A percentile compares a stretch with the other conserved stretches of the same genome.
Evolutionary conservation across 495 filamentous ascomycete species (phyloP).

Genomic region (Aspergillus conjunctus): DNA sequence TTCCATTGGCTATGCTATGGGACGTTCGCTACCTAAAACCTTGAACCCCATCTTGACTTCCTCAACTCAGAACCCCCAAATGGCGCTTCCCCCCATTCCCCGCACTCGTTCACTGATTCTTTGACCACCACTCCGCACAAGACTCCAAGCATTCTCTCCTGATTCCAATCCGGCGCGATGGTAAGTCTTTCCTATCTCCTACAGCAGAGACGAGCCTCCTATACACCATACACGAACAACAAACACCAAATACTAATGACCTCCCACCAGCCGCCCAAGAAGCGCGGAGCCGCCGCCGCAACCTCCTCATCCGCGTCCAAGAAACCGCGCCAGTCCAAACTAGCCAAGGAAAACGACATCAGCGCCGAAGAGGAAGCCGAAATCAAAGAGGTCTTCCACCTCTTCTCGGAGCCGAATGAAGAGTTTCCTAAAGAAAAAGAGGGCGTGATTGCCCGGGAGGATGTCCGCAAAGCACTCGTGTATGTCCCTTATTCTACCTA

Average conservation of each 20-base stretch:
- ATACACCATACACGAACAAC: background rate
- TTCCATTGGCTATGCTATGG: too few relatives aligned
- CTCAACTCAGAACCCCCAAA: background rate
- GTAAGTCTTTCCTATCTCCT: slow-evolving; percentile 3
- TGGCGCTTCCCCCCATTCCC: slow-evolving; percentile 3
- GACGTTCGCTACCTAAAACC: too few relatives aligned
- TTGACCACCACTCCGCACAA: slow-evolving; percentile 7
- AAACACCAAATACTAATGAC: background rate
- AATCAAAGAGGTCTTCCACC: slow-evolving; percentile 83
- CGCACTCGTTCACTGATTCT: slow-evolving; percentile 10
- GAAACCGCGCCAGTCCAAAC: slow-evolving; percentile 69
- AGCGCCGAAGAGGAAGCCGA: slow-evolving; percentile 80
- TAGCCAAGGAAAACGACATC: slow-evolving; percentile 86
- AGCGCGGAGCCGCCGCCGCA: slow-evolving; percentile 34
- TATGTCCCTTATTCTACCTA: slow-evolving; percentile 41
- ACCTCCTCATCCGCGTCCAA: slow-evolving; percentile 38
- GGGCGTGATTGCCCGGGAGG: slow-evolving; percentile 71
- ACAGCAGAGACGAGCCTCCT: too few relatives aligned
- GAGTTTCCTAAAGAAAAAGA: slow-evolving; percentile 68
- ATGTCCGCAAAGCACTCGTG: slow-evolving; percentile 83
- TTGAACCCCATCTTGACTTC: background rate
- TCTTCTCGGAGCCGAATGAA: slow-evolving; percentile 65
- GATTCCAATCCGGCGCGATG: background rate
- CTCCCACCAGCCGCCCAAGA: slow-evolving; percentile 41
- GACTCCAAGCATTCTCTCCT: background rate